Conservation (phyloP, 2,329 filamentous ascomycete species). For the Ophiostoma tasmaniense region DNA sequence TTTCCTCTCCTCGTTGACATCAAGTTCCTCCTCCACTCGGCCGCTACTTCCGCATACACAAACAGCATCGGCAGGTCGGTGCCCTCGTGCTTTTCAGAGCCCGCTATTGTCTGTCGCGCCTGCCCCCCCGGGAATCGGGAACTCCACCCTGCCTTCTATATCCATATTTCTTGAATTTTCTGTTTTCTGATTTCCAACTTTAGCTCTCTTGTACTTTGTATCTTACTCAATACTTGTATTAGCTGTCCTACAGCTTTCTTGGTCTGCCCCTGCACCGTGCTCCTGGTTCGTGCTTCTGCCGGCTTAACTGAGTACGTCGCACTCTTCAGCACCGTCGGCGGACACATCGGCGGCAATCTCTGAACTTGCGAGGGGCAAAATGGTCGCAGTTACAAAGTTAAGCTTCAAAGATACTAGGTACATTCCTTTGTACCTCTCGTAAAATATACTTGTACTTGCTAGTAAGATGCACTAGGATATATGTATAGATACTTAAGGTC, state of each 20-base stretch:
- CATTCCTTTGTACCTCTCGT: background rate
- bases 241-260: background rate
- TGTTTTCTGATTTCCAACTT: background rate
- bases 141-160: conserved; percentile 11
- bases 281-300: background rate
- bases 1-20: background rate
- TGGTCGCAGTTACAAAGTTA: no score
- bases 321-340: background rate
- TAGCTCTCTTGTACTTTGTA: background rate
- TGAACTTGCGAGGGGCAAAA: background rate
- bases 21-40: background rate
- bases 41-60: background rate
- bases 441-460: background rate
- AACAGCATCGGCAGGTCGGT: background rate
- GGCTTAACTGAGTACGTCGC: background rate
- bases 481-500: background rate
- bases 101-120: background rate
- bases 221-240: no score
- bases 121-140: conserved; percentile 7
- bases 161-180: conserved; percentile 10
- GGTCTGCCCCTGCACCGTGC: background rate
- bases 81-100: background rate
- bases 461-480: background rate
- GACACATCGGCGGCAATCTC: background rate
- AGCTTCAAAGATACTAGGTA: background rate